Conservation (phyloP, 768 basidiomycete species). For the Boletus sensibilis region DNA sequence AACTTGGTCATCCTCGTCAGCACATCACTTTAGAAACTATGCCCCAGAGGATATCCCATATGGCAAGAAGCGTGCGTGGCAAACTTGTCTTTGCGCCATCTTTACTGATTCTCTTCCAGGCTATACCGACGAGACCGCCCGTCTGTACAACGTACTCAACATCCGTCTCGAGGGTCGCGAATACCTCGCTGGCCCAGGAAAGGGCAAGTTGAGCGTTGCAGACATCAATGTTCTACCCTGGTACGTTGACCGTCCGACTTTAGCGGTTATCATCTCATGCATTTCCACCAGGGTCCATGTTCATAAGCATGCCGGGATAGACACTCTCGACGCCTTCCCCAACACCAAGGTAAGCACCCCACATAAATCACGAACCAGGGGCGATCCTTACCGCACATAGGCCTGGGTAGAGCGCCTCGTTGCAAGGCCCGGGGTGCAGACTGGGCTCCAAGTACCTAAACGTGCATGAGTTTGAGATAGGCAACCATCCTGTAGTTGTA, state of each 20-base stretch:
- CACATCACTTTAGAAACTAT: conserved; percentile 66
- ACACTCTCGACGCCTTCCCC: conserved; percentile 63
- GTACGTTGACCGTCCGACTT: conserved; percentile 33
- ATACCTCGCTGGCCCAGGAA: conserved; percentile 74
- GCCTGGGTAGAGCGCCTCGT: conserved; percentile 33
- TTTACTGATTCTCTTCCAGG: conserved; percentile 40
- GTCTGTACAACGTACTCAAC: conserved; percentile 82
- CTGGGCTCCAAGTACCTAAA: conserved; percentile 22
- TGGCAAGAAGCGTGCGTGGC: conserved; percentile 55
- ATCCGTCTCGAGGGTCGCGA: conserved; percentile 72
- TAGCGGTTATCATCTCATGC: not conserved
- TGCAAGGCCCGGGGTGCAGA: conserved; percentile 22
- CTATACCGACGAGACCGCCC: conserved; percentile 77
- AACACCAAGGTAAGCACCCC: conserved; percentile 46
- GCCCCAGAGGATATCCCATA: conserved; percentile 71
- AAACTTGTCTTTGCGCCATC: not conserved
- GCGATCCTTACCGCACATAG: conserved; percentile 6
- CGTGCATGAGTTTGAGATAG: not conserved
- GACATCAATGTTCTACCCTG: conserved; percentile 70
- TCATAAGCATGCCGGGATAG: conserved; percentile 48
- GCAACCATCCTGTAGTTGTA: not conserved
- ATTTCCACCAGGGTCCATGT: conserved; percentile 49
- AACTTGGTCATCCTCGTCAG: conserved; percentile 28
- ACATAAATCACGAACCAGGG: too few species aligned
- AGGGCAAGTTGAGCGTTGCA: conserved; percentile 67